Conservation (phyloP, 805 yeast genomes). For the Cyberlindnera bimundalis region DNA sequence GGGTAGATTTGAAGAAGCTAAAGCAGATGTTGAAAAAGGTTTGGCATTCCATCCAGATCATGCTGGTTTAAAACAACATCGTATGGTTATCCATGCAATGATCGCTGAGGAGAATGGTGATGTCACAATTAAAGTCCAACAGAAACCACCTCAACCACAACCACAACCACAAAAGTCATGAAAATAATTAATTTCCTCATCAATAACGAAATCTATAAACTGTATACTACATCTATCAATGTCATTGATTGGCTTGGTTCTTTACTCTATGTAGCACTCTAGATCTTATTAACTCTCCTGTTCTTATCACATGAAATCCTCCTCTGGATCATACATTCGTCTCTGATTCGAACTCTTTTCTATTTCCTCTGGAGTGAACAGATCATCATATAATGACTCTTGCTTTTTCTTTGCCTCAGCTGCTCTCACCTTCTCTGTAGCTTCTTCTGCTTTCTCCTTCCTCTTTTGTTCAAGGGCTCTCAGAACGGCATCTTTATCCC, state of each 20-base stretch:
- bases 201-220: too few relatives aligned
- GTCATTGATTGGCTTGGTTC: slow-evolving; percentile 1
- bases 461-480: slow-evolving; percentile 25
- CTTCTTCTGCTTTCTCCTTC: slow-evolving; percentile 26
- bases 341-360: slow-evolving; percentile 25
- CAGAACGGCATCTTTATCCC: slow-evolving; percentile 32
- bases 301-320: slow-evolving; percentile 49
- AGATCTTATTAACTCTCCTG: too few relatives aligned
- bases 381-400: slow-evolving; percentile 44
- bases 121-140: slow-evolving; percentile 7
- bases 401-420: slow-evolving; percentile 39
- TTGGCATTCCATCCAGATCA: slow-evolving; percentile 58
- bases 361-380: slow-evolving; percentile 41
- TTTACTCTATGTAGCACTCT: neutral
- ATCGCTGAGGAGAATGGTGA: slow-evolving; percentile 63
- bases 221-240: neutral
- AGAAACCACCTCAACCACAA: neutral
- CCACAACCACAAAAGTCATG: neutral
- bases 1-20: slow-evolving; percentile 60
- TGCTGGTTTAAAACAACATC: slow-evolving; percentile 44
- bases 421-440: slow-evolving; percentile 34
- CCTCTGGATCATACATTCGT: slow-evolving; percentile 49
- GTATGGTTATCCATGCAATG: slow-evolving; percentile 42
- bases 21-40: slow-evolving; percentile 70
- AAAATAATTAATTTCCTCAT: neutral